phyloP scores from a whole-genome alignment of 257 asterid species.

The Galeopsis tetrahit region DNA sequence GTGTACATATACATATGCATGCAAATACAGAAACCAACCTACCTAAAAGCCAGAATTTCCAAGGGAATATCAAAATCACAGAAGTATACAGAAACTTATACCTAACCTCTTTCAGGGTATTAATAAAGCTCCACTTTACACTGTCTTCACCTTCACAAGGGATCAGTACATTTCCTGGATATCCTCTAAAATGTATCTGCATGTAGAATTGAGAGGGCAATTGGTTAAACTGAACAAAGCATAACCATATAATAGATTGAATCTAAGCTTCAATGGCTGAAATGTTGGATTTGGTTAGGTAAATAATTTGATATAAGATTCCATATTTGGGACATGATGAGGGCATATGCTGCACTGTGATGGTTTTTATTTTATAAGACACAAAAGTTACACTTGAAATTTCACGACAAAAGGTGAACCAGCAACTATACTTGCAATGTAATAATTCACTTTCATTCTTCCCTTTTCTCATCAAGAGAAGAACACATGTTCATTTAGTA shows the following conservation, averaged over 20 bases:
- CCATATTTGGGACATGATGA: background rate
- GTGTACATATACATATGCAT: conserved; percentile 16
- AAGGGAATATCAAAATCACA: background rate
- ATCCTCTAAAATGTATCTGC: conserved; percentile 98
- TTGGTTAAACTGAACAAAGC: conserved; percentile 24
- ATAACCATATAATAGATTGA: conserved; percentile 11
- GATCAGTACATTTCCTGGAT: conserved; percentile 73
- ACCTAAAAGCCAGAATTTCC: conserved; percentile 17
- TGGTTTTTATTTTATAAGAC: background rate
- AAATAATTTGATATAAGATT: conserved; percentile 10
- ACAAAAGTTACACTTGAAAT: background rate
- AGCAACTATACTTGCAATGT: background rate
- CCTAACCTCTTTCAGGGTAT: conserved; percentile 95
- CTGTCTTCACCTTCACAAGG: conserved; percentile 97
- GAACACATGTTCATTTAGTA: background rate
- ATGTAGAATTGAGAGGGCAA: conserved; percentile 29
- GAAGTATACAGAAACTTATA: conserved; percentile 35
- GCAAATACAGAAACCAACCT: conserved; percentile 27
- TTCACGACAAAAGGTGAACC: background rate
- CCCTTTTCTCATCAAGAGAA: background rate
- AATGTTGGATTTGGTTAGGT: background rate
- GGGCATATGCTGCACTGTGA: conserved; percentile 1
- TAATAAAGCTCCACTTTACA: conserved; percentile 92
- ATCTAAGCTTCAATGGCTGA: conserved; percentile 10
- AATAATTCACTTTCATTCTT: background rate